Conservation (phyloP, 441 rosid species). For the Pelargonium fulgidum region DNA sequence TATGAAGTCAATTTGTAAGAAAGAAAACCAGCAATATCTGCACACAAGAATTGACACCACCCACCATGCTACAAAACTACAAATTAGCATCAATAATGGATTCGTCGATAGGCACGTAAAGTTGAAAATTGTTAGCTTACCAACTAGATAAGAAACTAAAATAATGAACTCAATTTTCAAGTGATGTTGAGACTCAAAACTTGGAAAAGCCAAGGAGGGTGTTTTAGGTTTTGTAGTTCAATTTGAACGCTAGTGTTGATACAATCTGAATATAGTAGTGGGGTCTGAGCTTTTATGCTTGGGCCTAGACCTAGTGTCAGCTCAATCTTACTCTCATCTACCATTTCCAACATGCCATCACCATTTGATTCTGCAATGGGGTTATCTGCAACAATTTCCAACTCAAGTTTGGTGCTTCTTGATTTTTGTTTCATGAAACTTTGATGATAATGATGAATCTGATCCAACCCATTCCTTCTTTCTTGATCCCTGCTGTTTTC, state of each 20-base stretch:
- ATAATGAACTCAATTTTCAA: slow-evolving; percentile 21
- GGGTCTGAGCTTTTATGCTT: slow-evolving; percentile 36
- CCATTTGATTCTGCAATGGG: slow-evolving; percentile 27
- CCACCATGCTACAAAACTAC: too few relatives aligned
- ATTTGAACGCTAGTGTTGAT: slow-evolving; percentile 26
- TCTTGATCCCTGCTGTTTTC: slow-evolving; percentile 24
- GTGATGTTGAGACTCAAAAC: slow-evolving; percentile 66
- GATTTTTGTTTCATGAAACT: slow-evolving; percentile 18
- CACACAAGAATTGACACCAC: too few relatives aligned
- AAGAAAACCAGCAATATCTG: too few relatives aligned
- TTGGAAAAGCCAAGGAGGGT: slow-evolving; percentile 76
- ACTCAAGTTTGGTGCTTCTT: slow-evolving; percentile 25
- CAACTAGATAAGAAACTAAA: too few relatives aligned
- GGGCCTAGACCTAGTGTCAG: slow-evolving; percentile 40
- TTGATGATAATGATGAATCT: slow-evolving; percentile 15
- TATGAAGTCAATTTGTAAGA: too few relatives aligned
- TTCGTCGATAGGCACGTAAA: too few relatives aligned
- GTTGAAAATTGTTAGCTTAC: too few relatives aligned
- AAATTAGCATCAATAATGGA: too few relatives aligned
- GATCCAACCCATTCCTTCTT: slow-evolving; percentile 21
- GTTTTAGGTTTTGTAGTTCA: slow-evolving; percentile 51
- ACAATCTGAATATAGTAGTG: slow-evolving; percentile 37
- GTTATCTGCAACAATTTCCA: slow-evolving; percentile 33
- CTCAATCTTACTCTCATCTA: slow-evolving; percentile 79
- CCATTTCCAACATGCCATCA: slow-evolving; percentile 25